Base-by-base conservation (phyloP, 805 yeast genomes). In the Metschnikowia picachoensis region DNA sequence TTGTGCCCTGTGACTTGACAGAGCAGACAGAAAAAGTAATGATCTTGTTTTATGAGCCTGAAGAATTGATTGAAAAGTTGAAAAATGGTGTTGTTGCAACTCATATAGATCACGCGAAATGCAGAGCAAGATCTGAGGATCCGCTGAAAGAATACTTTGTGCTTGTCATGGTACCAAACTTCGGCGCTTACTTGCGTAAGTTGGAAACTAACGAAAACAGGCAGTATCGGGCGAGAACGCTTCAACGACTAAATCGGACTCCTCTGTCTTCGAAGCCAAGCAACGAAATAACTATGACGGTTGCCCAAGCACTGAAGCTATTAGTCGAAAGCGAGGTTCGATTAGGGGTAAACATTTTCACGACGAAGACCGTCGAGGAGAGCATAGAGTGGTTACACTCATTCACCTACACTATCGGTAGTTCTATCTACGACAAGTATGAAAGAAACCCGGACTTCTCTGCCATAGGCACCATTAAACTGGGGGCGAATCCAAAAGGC, bases 391-490 rank as follows among this genome's bases (percentile, higher is more conserved):
- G 87, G 81, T 57, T 83, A 13, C 74, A 70, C 38, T 75, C 83
- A 13, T 73, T 83, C 50, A 67, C 86, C 0, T 77, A 80, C 52
- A 72, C 88, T 0, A 70, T 84, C 7, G 59, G 57, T 6, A 27
- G 47, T 14, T 67, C 78, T 11, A 57, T 80, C 29, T 78, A 79
- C 60, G 89, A 83, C 56, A 78, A 78, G 17, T 63, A 64, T 32
- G 75, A 79, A 49, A 62, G 88, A 50, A 77, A 80, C 57, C 68
- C 72, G 47, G 76, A 76, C 33, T 70, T 80, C 44, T 74, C 84
- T 1, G 80, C 78, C 51, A 61, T 85, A 8, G 82, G 83, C 4
- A 66, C 61, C 1, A 73, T 82, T 10, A 75, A 70, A 56, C 79
- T 86, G 6, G 86, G 86, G 0, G 62, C 67, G 11, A 76, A 74